These are phyloP conservation scores for Elsinoe arachidis DNA, from an alignment of 2,329 filamentous ascomycete species.

Conservation along the genomic window DNA sequence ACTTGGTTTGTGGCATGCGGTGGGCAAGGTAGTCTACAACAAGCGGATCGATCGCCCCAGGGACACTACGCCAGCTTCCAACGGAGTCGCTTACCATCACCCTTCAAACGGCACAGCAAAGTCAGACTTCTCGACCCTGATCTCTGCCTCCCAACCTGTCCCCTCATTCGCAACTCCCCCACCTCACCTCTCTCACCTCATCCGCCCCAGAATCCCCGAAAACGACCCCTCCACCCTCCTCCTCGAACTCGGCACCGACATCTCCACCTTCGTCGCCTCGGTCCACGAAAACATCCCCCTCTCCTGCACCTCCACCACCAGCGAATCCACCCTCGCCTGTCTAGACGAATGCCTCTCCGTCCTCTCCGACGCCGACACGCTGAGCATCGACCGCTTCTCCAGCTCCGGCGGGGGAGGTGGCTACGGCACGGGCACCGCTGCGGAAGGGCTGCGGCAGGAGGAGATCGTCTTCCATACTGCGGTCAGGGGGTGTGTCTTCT, in stretches of 20 bases:
- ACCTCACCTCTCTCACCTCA: slow-evolving; percentile 37
- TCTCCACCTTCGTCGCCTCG: slow-evolving; percentile 78
- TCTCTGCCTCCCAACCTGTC: background rate
- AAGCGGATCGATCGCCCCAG: slow-evolving; percentile 57
- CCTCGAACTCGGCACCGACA: slow-evolving; percentile 88
- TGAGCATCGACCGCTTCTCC: slow-evolving; percentile 66
- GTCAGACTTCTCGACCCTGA: background rate
- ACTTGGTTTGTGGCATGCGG: slow-evolving; percentile 89
- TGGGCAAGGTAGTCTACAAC: slow-evolving; percentile 94
- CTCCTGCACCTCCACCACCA: slow-evolving; percentile 62
- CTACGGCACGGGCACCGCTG: slow-evolving; percentile 44
- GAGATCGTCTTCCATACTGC: slow-evolving; percentile 91
- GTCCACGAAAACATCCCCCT: slow-evolving; percentile 88
- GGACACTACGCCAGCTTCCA: no score
- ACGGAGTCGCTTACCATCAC: no score
- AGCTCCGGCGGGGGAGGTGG: slow-evolving; percentile 42
- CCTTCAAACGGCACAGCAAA: no score
- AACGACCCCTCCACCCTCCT: slow-evolving; percentile 59
- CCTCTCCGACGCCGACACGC: slow-evolving; percentile 78
- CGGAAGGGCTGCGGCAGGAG: slow-evolving; percentile 74
- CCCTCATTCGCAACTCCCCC: slow-evolving; percentile 32
- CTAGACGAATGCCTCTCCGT: slow-evolving; percentile 78
- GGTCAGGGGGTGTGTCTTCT: slow-evolving; percentile 76
- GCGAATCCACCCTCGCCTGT: slow-evolving; percentile 59
- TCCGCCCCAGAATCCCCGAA: slow-evolving; percentile 37